Conservation (phyloP, 192 early-diverging fungal genomes). For the Podila minutissima region DNA sequence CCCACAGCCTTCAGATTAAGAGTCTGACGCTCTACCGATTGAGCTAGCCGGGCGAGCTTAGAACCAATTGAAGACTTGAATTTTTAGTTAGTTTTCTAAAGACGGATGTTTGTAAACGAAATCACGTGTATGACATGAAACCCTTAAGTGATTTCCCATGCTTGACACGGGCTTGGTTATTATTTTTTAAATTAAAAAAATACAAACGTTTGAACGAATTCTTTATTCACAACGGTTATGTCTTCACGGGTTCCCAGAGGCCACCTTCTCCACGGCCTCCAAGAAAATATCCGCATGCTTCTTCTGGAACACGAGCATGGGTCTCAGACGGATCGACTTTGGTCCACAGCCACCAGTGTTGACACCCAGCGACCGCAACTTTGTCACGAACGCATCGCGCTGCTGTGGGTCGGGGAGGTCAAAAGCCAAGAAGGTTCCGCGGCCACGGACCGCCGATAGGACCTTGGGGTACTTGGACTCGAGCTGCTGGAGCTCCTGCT, state of each 20-base stretch:
- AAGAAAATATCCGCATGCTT: conserved; percentile 76
- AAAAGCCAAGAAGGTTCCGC: conserved; percentile 78
- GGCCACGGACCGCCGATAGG: conserved; percentile 67
- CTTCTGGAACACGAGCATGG: conserved; percentile 77
- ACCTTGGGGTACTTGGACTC: conserved; percentile 56
- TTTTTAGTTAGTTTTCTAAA: too few relatives aligned
- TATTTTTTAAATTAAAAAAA: too few relatives aligned
- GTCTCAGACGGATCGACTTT: conserved; percentile 67
- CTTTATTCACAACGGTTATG: too few relatives aligned
- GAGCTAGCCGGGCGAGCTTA: conserved; percentile 65
- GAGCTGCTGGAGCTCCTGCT: conserved; percentile 60
- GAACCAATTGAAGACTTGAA: too few relatives aligned
- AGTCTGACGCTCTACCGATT: conserved; percentile 87
- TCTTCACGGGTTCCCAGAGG: background rate
- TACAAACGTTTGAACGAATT: too few relatives aligned
- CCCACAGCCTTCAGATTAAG: too few relatives aligned
- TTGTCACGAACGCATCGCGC: conserved; percentile 62
- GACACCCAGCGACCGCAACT: conserved; percentile 68
- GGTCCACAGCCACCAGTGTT: conserved; percentile 79
- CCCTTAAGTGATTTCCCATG: too few relatives aligned
- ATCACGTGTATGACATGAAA: too few relatives aligned
- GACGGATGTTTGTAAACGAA: too few relatives aligned
- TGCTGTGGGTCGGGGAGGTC: conserved; percentile 61
- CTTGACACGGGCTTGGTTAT: too few relatives aligned
- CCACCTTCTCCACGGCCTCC: conserved; percentile 64